phyloP scores from a whole-genome alignment of 2,329 filamentous ascomycete species.

The Corinectria fuckeliana region DNA sequence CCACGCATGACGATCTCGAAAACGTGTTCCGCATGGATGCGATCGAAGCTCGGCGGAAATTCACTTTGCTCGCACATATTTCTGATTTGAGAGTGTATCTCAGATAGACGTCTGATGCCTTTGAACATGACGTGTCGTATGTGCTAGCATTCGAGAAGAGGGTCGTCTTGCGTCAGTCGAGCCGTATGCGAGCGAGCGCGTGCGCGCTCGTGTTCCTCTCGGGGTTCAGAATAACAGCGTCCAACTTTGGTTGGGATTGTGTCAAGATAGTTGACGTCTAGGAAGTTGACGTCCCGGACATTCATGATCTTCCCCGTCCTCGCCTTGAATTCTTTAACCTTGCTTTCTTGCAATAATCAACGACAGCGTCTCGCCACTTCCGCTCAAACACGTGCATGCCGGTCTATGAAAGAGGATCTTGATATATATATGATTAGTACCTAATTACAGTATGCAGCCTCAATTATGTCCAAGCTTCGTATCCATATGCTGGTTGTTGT shows the following conservation, averaged over 20 bases:
- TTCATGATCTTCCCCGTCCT: no score
- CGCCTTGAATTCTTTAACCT: no score
- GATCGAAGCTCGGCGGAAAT: no score
- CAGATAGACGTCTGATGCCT: background rate
- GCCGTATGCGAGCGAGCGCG: background rate
- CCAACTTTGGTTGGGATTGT: background rate
- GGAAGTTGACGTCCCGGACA: background rate
- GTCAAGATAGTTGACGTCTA: background rate
- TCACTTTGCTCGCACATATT: background rate
- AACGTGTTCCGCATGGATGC: no score
- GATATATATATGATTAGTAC: no score
- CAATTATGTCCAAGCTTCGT: no score
- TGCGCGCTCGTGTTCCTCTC: no score
- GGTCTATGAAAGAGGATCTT: no score
- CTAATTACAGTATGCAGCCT: no score
- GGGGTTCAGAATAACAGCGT: no score
- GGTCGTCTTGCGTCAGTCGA: background rate
- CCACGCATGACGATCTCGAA: background rate
- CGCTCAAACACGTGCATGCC: conserved; percentile 17
- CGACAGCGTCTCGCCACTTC: background rate
- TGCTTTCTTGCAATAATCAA: background rate
- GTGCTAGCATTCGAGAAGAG: conserved; percentile 6
- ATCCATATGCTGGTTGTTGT: no score
- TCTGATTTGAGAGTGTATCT: no score
- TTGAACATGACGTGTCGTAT: conserved; percentile 18